Percentiles rank a stretch among this genome's conserved stretches.
Conservation (phyloP, 2,329 filamentous ascomycete species). For the Westerdykella sp. region DNA sequence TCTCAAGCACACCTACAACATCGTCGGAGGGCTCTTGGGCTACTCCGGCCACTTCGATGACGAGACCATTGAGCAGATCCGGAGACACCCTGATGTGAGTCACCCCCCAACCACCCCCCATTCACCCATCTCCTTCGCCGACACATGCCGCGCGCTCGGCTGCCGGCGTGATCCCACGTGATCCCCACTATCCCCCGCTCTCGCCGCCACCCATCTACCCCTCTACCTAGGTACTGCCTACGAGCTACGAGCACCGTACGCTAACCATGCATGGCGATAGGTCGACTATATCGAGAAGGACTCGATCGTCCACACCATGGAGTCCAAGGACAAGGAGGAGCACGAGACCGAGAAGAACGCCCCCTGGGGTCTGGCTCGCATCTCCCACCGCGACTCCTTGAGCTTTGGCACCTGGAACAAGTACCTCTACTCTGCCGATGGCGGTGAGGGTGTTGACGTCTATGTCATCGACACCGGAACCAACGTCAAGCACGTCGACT, state of each 20-base stretch:
- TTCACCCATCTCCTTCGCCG: background rate
- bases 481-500: slow-evolving; percentile 91
- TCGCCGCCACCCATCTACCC: slow-evolving; percentile 12
- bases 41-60: slow-evolving; percentile 97
- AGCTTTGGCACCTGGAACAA: slow-evolving; percentile 95
- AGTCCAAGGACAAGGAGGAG: slow-evolving; percentile 28
- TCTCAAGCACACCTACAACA: slow-evolving; percentile 94
- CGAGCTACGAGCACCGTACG: slow-evolving; percentile 18
- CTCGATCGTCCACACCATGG: slow-evolving; percentile 80
- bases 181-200: slow-evolving; percentile 13
- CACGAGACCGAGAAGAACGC: slow-evolving; percentile 76
- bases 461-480: slow-evolving; percentile 98
- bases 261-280: slow-evolving; percentile 45
- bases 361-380: slow-evolving; percentile 97
- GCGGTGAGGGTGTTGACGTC: slow-evolving; percentile 95
- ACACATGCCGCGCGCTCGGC: background rate
- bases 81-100: slow-evolving; percentile 95
- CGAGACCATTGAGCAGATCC: slow-evolving; percentile 84
- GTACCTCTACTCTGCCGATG: slow-evolving; percentile 85
- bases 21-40: slow-evolving; percentile 74
- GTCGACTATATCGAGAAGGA: slow-evolving; percentile 96
- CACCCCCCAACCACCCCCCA: slow-evolving; percentile 3
- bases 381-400: slow-evolving; percentile 85
- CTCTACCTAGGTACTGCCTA: no score
- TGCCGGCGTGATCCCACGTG: slow-evolving; percentile 14